Evolutionary conservation across 2,329 filamentous ascomycete species (phyloP).

Genomic region (Alternaria sp.): DNA sequence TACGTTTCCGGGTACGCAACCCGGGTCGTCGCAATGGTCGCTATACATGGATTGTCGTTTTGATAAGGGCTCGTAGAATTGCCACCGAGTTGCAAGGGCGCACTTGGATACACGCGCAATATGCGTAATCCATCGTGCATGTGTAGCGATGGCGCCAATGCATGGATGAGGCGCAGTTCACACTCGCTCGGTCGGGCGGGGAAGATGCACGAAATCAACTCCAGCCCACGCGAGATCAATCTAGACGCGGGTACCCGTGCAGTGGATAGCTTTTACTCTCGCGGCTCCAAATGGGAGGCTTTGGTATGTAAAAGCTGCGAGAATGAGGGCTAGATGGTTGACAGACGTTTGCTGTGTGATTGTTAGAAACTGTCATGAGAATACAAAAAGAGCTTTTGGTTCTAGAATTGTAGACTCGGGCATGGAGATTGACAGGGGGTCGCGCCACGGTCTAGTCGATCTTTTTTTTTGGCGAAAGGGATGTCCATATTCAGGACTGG

Average conservation of each 20-base stretch:
- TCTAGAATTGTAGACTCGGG: background rate
- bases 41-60: background rate
- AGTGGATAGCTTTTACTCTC: background rate
- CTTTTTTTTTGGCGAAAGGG: background rate
- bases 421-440: background rate
- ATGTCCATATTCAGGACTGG: background rate
- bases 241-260: background rate
- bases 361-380: background rate
- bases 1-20: no score
- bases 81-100: background rate
- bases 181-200: background rate
- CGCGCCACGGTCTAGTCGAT: background rate
- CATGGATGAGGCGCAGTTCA: background rate
- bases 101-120: background rate
- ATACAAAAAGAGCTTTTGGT: background rate
- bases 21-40: background rate
- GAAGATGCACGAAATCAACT: background rate
- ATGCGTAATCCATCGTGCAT: background rate
- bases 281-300: background rate
- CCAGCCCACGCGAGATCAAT: background rate
- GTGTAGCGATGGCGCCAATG: background rate
- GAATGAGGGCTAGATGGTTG: background rate
- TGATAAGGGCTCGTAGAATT: no score
- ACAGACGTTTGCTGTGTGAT: background rate
- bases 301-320: background rate